phyloP scores from a whole-genome alignment of 371 early-diverging fungal species.

The Saksenaea vasiformis region DNA sequence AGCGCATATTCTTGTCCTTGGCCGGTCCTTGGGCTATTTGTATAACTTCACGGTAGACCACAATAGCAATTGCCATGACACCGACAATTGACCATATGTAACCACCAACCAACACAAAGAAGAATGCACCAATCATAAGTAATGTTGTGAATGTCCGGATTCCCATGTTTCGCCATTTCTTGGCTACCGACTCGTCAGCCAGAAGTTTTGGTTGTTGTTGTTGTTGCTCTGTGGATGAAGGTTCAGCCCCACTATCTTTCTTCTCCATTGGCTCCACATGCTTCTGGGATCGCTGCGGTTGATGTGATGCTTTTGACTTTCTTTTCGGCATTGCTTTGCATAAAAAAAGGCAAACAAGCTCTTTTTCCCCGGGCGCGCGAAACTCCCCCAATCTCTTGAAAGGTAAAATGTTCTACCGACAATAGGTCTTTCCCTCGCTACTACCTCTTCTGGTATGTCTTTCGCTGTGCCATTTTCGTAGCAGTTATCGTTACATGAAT shows the following conservation, averaged over 20 bases:
- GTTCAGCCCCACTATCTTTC: not conserved
- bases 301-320: not conserved
- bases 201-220: constrained; percentile 20
- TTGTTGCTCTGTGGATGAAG: not conserved
- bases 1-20: constrained; percentile 84
- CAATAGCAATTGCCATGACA: constrained; percentile 80
- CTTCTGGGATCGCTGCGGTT: not conserved
- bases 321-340: not conserved
- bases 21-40: constrained; percentile 83
- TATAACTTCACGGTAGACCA: constrained; percentile 91
- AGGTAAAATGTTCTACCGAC: not conserved
- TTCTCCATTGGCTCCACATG: not conserved
- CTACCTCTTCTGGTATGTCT: too few relatives aligned
- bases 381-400: not conserved
- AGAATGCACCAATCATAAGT: constrained; percentile 87
- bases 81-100: constrained; percentile 65
- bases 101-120: constrained; percentile 78
- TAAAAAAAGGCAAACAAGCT: not conserved
- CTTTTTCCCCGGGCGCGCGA: not conserved
- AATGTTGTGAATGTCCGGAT: constrained; percentile 84
- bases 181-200: constrained; percentile 51
- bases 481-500: too few relatives aligned
- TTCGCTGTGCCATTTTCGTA: too few relatives aligned
- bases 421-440: too few relatives aligned
- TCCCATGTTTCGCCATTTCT: constrained; percentile 80